Conservation (phyloP, 1,139 yeast genomes). For the Wickerhamiella infanticola region DNA sequence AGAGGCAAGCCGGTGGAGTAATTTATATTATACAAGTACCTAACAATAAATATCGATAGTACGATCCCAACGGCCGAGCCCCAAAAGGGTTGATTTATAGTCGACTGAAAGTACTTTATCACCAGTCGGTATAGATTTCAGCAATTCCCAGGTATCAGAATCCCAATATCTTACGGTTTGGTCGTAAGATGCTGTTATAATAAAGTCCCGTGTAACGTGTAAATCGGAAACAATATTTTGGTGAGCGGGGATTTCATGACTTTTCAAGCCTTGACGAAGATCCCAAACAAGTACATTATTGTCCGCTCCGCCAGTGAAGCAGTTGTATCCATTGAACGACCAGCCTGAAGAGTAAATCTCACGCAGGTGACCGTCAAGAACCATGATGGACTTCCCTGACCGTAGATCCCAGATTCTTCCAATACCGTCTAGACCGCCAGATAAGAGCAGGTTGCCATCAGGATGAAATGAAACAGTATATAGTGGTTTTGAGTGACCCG, state of each 20-base stretch:
- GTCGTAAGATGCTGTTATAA: slow-evolving; percentile 60
- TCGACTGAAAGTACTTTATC: slow-evolving; percentile 69
- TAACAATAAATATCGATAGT: slow-evolving; percentile 34
- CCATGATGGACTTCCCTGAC: slow-evolving; percentile 50
- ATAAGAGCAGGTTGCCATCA: slow-evolving; percentile 63
- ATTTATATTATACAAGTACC: too few species aligned
- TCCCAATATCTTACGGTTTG: slow-evolving; percentile 38
- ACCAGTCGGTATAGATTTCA: slow-evolving; percentile 38
- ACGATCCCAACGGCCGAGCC: slow-evolving; percentile 77
- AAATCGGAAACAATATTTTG: slow-evolving; percentile 56
- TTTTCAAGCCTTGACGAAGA: slow-evolving; percentile 35
- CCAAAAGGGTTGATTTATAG: slow-evolving; percentile 30
- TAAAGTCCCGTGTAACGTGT: slow-evolving; percentile 34
- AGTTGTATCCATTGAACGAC: slow-evolving; percentile 57
- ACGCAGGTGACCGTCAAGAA: slow-evolving; percentile 50
- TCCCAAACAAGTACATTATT: slow-evolving; percentile 79
- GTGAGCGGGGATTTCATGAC: slow-evolving; percentile 59
- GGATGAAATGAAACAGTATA: slow-evolving; percentile 49
- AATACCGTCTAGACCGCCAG: slow-evolving; percentile 70
- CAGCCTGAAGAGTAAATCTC: slow-evolving; percentile 63
- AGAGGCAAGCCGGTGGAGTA: slow-evolving; percentile 16
- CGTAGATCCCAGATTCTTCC: slow-evolving; percentile 78
- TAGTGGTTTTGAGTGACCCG: slow-evolving; percentile 74
- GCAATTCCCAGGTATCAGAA: slow-evolving; percentile 54
- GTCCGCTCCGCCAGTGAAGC: slow-evolving; percentile 80